Evolutionary conservation across 2,329 filamentous ascomycete species (phyloP).

Genomic region (Pseudocercospora crystallina): DNA sequence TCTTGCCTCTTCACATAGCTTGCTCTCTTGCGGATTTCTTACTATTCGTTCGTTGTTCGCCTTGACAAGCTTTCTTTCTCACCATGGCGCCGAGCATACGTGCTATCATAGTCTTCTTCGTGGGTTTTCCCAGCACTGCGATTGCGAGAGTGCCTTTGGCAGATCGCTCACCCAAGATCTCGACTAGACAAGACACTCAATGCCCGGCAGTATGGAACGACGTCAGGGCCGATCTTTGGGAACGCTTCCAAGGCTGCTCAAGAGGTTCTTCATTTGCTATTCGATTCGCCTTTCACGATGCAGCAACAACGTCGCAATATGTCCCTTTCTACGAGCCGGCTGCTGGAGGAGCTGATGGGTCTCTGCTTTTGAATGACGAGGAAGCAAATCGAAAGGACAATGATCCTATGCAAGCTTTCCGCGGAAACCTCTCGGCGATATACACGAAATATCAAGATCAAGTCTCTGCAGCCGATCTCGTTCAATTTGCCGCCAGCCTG

Average conservation of each 20-base stretch:
- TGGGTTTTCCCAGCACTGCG: no score
- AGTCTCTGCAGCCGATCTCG: conserved; percentile 55
- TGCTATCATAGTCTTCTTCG: no score
- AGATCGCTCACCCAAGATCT: no score
- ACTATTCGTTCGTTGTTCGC: no score
- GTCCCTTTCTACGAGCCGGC: conserved; percentile 26
- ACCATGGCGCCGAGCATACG: no score
- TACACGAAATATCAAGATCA: conserved; percentile 33
- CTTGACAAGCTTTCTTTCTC: no score
- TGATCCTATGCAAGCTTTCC: conserved; percentile 50
- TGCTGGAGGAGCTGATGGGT: conserved; percentile 42
- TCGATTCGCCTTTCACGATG: conserved; percentile 36
- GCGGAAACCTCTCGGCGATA: conserved; percentile 40
- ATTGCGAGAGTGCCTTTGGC: no score
- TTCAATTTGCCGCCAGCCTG: conserved; percentile 50
- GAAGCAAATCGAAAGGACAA: conserved; percentile 42
- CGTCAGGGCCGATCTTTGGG: conserved; percentile 12
- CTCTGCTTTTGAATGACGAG: conserved; percentile 40
- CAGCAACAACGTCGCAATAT: conserved; percentile 6
- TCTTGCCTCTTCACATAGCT: no score
- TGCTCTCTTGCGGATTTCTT: no score
- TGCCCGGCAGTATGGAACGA: conserved; percentile 19
- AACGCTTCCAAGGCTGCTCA: conserved; percentile 13
- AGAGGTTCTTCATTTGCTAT: no score
- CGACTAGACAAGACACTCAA: no score